Percentiles rank a stretch among this genome's conserved stretches.
phyloP scores from a whole-genome alignment of 2,329 filamentous ascomycete species.

The Mycosphaerelloides madeirae region DNA sequence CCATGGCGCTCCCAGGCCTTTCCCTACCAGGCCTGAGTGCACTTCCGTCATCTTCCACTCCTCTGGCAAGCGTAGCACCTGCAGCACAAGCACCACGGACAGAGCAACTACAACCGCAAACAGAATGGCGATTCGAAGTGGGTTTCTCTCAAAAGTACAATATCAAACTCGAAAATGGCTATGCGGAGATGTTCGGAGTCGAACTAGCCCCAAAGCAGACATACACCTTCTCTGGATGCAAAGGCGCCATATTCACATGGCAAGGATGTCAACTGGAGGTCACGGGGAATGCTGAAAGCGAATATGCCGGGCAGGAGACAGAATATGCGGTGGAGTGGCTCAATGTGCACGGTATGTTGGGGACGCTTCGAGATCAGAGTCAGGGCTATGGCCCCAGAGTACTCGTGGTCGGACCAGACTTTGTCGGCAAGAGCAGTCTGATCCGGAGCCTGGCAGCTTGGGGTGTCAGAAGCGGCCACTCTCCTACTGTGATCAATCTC shows the following conservation, averaged over 20 bases:
- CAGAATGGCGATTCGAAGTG: conserved; percentile 43
- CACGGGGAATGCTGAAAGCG: conserved; percentile 61
- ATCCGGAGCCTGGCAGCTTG: conserved; percentile 62
- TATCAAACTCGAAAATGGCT: conserved; percentile 67
- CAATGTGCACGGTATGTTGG: conserved; percentile 84
- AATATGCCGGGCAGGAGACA: conserved; percentile 72
- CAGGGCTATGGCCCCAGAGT: conserved; percentile 61
- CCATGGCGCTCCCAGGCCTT: conserved; percentile 43
- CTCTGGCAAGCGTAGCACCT: conserved; percentile 14
- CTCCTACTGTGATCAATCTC: conserved; percentile 72
- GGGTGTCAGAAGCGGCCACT: conserved; percentile 78
- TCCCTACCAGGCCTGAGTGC: conserved; percentile 37
- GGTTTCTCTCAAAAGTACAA: conserved; percentile 32
- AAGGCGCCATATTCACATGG: conserved; percentile 88
- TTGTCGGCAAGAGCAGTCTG: conserved; percentile 62
- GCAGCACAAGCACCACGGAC: conserved; percentile 27
- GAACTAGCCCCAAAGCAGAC: conserved; percentile 77
- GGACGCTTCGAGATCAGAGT: conserved; percentile 57
- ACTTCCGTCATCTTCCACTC: conserved; percentile 22
- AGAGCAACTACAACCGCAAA: conserved; percentile 42
- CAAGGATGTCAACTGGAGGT: conserved; percentile 84
- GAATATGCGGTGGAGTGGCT: conserved; percentile 69
- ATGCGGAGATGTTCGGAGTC: conserved; percentile 89
- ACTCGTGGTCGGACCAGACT: conserved; percentile 72
- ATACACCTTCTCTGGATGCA: conserved; percentile 76